A percentile compares a stretch with the other conserved stretches of the same genome.
Evolutionary conservation across 331 rosid species (phyloP).

Genomic region (Cydonia oblonga): DNA sequence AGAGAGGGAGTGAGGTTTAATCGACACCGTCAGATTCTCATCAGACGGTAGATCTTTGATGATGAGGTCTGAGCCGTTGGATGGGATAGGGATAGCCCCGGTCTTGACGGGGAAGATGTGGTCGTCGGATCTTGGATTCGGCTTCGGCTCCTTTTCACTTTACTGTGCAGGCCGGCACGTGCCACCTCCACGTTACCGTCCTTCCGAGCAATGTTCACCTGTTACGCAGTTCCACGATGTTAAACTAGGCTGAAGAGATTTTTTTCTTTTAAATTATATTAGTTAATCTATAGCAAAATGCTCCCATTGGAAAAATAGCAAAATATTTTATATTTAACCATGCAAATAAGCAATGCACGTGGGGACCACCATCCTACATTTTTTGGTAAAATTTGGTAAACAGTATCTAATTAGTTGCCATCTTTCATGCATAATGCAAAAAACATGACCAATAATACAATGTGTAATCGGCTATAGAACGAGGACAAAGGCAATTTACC

Average conservation of each 20-base stretch:
- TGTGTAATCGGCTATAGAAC: background rate
- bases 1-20: conserved; percentile 20
- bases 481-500: background rate
- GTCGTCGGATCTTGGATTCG: conserved; percentile 47
- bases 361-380: background rate
- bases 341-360: background rate
- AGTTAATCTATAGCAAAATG: too few relatives aligned
- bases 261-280: too few relatives aligned
- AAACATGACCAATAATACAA: background rate
- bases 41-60: background rate
- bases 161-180: conserved; percentile 53
- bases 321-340: background rate
- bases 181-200: conserved; percentile 16
- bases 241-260: too few relatives aligned
- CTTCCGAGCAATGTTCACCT: background rate
- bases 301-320: background rate
- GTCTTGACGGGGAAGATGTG: conserved; percentile 29
- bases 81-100: conserved; percentile 8
- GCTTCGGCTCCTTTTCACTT: conserved; percentile 24
- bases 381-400: background rate
- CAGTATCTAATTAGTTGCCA: background rate
- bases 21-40: conserved; percentile 23
- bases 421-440: background rate
- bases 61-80: conserved; percentile 10
- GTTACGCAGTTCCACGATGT: background rate